These are phyloP conservation scores for Zelopaecilomyces penicillatus DNA, from an alignment of 2,329 filamentous ascomycete species.

Conservation along the genomic window DNA sequence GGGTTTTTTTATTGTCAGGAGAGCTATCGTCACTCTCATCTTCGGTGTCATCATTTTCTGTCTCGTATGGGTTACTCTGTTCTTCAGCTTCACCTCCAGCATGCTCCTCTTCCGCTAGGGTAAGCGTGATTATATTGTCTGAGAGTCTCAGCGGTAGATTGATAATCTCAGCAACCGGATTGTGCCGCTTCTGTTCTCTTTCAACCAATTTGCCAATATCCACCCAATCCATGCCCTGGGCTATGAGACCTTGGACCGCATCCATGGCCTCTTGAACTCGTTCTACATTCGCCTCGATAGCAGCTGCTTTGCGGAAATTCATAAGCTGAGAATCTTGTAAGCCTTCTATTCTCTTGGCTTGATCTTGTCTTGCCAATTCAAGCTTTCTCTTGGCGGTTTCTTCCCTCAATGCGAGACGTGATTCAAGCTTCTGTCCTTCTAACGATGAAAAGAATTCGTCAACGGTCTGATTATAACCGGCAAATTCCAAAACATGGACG, in stretches of 20 bases:
- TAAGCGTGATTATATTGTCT: constrained; percentile 79
- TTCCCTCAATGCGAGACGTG: constrained; percentile 72
- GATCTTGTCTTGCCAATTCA: constrained; percentile 74
- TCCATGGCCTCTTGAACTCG: constrained; percentile 88
- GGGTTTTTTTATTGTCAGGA: constrained; percentile 28
- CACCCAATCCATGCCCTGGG: constrained; percentile 95
- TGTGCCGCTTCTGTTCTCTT: constrained; percentile 70
- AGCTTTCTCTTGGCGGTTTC: constrained; percentile 74
- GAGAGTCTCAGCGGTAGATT: constrained; percentile 78
- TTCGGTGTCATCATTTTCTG: constrained; percentile 52
- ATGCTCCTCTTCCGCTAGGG: constrained; percentile 62
- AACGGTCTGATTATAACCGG: constrained; percentile 84
- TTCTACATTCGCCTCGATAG: constrained; percentile 84
- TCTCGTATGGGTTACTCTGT: constrained; percentile 44
- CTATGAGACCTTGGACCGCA: constrained; percentile 84
- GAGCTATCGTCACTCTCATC: constrained; percentile 26
- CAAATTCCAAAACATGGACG: constrained; percentile 64
- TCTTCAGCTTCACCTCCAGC: constrained; percentile 52
- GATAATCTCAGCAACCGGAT: constrained; percentile 81
- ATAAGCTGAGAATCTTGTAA: constrained; percentile 73
- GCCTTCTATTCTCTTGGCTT: constrained; percentile 75
- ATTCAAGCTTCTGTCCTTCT: constrained; percentile 87
- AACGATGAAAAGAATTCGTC: constrained; percentile 97
- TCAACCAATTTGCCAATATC: constrained; percentile 84
- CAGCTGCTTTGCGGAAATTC: constrained; percentile 80